Conservation (phyloP, 129 eudicot genomes). For the sunflower (Helianthus annuus) region HanXRQr2.0-SUNRISE NC_035435.2:99069932-99070431, state of each 20-base stretch:
- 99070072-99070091: slow-evolving; percentile 40
- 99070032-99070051: slow-evolving; percentile 37
- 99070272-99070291: too few relatives aligned
- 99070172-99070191: not conserved
- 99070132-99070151: slow-evolving; percentile 19
- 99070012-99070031: slow-evolving; percentile 15
- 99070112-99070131: slow-evolving; percentile 19
- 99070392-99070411: too few relatives aligned
- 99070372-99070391: too few relatives aligned
- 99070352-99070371: too few relatives aligned
- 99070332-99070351: too few relatives aligned
- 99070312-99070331: too few relatives aligned
- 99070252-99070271: too few relatives aligned
- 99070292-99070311: too few relatives aligned
- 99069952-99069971: slow-evolving; percentile 87
- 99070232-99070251: too few relatives aligned
- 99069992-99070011: slow-evolving; percentile 13
- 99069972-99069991: slow-evolving; percentile 46
- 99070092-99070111: slow-evolving; percentile 64
- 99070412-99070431: too few relatives aligned
- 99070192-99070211: not conserved
- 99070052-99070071: slow-evolving; percentile 48
- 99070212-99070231: slow-evolving; percentile 9
- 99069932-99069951: slow-evolving; percentile 98
- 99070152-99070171: not conserved